A percentile compares a stretch with the other conserved stretches of the same genome.
Evolutionary conservation across 2,329 filamentous ascomycete species (phyloP).

Genomic region (Falciphora oryzae): DNA sequence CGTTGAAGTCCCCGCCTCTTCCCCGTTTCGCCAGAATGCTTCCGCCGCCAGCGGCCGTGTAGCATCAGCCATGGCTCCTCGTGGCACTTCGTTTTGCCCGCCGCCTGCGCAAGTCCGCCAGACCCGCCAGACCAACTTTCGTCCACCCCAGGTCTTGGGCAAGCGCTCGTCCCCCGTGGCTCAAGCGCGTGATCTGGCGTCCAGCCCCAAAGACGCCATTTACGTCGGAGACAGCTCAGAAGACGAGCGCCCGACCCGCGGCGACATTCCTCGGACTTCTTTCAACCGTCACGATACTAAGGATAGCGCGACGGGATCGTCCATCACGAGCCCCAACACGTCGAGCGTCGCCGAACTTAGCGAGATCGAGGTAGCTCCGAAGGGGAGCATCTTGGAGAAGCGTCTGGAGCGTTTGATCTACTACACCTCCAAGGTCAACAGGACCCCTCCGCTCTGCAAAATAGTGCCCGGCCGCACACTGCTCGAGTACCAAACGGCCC

Average conservation of each 20-base stretch:
- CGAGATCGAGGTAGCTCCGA: background rate
- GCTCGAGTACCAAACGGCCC: slow-evolving; percentile 10
- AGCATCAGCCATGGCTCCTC: slow-evolving; percentile 64
- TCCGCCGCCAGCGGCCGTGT: slow-evolving; percentile 32
- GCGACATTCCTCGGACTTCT: slow-evolving; percentile 57
- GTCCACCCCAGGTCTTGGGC: slow-evolving; percentile 3
- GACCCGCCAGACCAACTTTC: slow-evolving; percentile 11
- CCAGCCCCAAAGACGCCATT: slow-evolving; percentile 29
- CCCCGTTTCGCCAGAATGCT: slow-evolving; percentile 52
- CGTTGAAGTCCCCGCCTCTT: slow-evolving; percentile 85
- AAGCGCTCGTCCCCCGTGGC: slow-evolving; percentile 7
- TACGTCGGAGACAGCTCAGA: slow-evolving; percentile 49
- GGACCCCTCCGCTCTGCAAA: slow-evolving; percentile 4
- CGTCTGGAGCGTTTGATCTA: slow-evolving; percentile 5
- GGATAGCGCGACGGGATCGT: slow-evolving; percentile 3
- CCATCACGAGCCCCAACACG: slow-evolving; percentile 3
- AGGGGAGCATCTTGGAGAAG: slow-evolving; percentile 9
- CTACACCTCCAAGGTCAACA: background rate
- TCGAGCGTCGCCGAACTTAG: background rate
- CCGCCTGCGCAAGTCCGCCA: slow-evolving; percentile 25
- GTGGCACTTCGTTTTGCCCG: slow-evolving; percentile 64
- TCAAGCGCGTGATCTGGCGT: background rate
- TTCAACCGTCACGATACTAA: slow-evolving; percentile 33
- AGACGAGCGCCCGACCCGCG: slow-evolving; percentile 49
- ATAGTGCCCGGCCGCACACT: slow-evolving; percentile 4